Conservation (phyloP, 176 grass and related monocot species). For the Cocos nucifera region DNA sequence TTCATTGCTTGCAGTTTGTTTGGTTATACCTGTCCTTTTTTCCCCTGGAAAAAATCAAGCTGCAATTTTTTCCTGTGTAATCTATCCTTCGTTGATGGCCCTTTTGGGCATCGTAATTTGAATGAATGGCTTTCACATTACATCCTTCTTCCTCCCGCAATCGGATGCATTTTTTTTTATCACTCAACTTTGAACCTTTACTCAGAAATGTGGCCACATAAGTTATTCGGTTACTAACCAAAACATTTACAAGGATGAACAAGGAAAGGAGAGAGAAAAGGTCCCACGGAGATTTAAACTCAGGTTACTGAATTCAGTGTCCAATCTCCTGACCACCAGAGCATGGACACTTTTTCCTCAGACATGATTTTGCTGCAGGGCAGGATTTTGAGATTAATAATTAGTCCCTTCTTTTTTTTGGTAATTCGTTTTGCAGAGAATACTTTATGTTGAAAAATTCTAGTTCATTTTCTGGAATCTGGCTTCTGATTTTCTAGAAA, state of each 20-base stretch:
- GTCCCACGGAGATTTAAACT: neutral
- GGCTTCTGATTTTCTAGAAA: too few species aligned
- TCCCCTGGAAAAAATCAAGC: neutral
- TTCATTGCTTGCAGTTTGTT: slow-evolving; percentile 7
- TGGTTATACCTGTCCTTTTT: neutral
- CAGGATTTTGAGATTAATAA: too few species aligned
- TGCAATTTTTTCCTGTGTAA: slow-evolving; percentile 30
- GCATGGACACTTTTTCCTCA: neutral
- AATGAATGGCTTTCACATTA: slow-evolving; percentile 2
- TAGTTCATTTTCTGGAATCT: too few species aligned
- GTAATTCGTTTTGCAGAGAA: too few species aligned
- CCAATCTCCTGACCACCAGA: neutral
- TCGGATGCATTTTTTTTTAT: too few species aligned
- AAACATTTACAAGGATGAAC: too few species aligned
- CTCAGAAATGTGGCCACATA: too few species aligned
- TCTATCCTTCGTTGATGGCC: slow-evolving; percentile 63
- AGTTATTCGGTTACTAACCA: too few species aligned
- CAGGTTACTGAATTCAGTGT: neutral
- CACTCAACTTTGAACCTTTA: too few species aligned
- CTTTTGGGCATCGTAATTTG: slow-evolving; percentile 23
- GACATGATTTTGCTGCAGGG: too few species aligned
- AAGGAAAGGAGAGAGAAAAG: neutral
- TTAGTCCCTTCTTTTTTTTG: too few species aligned
- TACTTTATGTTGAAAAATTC: too few species aligned
- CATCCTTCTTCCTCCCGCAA: neutral